Conservation (phyloP, 2,329 filamentous ascomycete species). For the Cercospora sp. region DNA sequence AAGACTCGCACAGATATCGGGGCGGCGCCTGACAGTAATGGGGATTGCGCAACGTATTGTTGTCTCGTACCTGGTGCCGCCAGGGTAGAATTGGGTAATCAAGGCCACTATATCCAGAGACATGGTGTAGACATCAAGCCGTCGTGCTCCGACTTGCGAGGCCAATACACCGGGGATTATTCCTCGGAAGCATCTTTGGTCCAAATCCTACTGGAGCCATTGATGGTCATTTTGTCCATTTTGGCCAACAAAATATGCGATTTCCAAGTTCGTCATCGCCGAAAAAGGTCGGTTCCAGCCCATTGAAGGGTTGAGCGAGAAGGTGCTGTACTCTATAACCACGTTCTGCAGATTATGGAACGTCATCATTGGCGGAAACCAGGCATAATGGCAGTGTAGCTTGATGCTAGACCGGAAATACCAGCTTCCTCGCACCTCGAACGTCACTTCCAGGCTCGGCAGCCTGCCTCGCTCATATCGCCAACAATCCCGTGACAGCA, state of each 20-base stretch:
- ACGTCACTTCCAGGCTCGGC: conserved; percentile 28
- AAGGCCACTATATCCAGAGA: conserved; percentile 26
- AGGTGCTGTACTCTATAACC: conserved; percentile 23
- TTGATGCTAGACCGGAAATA: conserved; percentile 9
- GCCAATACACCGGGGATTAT: conserved; percentile 24
- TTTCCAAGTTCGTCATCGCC: conserved; percentile 11
- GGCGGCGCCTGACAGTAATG: conserved; percentile 29
- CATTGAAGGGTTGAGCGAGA: conserved; percentile 22
- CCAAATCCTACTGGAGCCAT: conserved; percentile 28
- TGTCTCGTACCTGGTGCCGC: conserved; percentile 26
- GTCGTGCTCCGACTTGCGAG: conserved; percentile 21
- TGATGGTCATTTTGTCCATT: conserved; percentile 10
- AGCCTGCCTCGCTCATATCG: conserved; percentile 13
- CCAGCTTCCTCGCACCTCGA: conserved; percentile 11
- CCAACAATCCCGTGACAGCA: conserved; percentile 30
- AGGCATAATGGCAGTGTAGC: conserved; percentile 26
- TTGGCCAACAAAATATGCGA: conserved; percentile 26
- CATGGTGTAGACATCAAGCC: conserved; percentile 31
- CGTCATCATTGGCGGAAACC: conserved; percentile 25
- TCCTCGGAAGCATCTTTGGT: conserved; percentile 23
- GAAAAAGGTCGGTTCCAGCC: conserved; percentile 11
- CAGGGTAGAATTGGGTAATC: conserved; percentile 24
- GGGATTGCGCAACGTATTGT: conserved; percentile 29
- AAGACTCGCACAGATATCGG: conserved; percentile 23
- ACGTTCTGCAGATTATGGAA: conserved; percentile 29